These are phyloP conservation scores for Aspergillus alliaceus DNA, from an alignment of 2,329 filamentous ascomycete species.

Conservation along the genomic window DNA sequence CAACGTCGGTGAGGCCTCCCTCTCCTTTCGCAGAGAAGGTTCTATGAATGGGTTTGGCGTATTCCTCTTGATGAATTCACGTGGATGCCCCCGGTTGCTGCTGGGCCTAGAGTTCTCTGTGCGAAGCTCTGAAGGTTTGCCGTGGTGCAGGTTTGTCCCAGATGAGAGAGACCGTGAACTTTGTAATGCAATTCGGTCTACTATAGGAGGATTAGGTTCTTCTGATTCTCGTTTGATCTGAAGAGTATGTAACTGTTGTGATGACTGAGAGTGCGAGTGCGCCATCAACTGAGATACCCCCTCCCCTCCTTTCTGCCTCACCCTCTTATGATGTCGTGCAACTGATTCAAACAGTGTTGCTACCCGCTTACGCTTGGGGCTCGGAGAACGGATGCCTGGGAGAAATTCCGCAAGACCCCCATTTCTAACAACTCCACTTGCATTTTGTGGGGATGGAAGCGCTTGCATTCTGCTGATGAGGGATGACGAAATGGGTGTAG, in stretches of 20 bases:
- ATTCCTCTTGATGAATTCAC: conserved; percentile 10
- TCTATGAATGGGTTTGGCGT: conserved; percentile 31
- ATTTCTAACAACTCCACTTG: conserved; percentile 11
- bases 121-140: conserved; percentile 17
- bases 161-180: conserved; percentile 37
- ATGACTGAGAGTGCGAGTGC: conserved; percentile 26
- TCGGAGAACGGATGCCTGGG: conserved; percentile 38
- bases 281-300: conserved; percentile 43
- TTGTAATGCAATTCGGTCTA: conserved; percentile 30
- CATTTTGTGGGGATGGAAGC: conserved; percentile 33
- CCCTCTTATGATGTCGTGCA: conserved; percentile 41
- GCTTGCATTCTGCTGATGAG: conserved; percentile 36
- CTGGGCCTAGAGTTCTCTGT: conserved; percentile 19
- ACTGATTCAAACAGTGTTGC: conserved; percentile 43
- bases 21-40: conserved; percentile 9
- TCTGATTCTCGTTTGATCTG: conserved; percentile 39
- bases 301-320: conserved; percentile 41
- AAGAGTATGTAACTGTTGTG: conserved; percentile 30
- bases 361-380: conserved; percentile 45
- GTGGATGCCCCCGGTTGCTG: conserved; percentile 22
- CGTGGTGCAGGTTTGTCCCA: conserved; percentile 25
- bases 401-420: conserved; percentile 36
- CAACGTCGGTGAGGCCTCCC: conserved; percentile 13
- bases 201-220: conserved; percentile 26
- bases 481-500: conserved; percentile 33